Evolutionary conservation across 139 green algal species (phyloP), one percentile per base, ranked within the genome.

Genomic region (Edaphochlamys debaryana): DNA sequence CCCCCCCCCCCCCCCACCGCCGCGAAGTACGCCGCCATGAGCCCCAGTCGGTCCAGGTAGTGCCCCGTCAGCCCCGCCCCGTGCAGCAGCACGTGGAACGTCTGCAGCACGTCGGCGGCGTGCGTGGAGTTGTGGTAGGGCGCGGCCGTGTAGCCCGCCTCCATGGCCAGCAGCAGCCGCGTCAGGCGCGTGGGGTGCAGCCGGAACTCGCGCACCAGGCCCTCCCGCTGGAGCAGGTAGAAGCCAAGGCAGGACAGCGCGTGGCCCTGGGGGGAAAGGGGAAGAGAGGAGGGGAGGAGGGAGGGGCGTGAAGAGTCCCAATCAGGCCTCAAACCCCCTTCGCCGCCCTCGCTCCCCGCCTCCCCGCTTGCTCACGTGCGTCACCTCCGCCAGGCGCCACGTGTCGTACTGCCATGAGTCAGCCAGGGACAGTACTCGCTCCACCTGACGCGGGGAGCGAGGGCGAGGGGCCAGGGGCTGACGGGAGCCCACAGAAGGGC

Each of bases 61-160:
- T 80, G 54, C 5, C 5, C 29, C 5, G 27, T 41, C 58, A 80
- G 74, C 11, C 58, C 38, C 29, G 74, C 27, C 19, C 58, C 74
- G 32, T 30, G 74, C 76, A 90, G 63, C 29, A 91, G 76, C 27
- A 87, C 73, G 32, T 93, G 90, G 45, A 87, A 38, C 42, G 73
- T 89, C 58, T 87, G 86, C 27, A 92, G 77, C 80, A 94, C 91
- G 34, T 90, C n/a, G n/a, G n/a, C n/a, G n/a, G n/a, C n/a, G n/a
- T n/a, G n/a, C n/a, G n/a, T n/a, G n/a, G n/a, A n/a, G n/a, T n/a
- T n/a, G n/a, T n/a, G n/a, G n/a, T n/a, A n/a, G n/a, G n/a, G n/a
- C n/a, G n/a, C n/a, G n/a, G 85, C 73, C 3, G 69, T 69, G 80
- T 95, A 95, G 36, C 85, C 85, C 32, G 62, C 52, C 79, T 89